A percentile compares a stretch with the other conserved stretches of the same genome.
Evolutionary conservation across 352 stramenopile genomes (phyloP).

Genomic region (Blastocystis sp.): DNA sequence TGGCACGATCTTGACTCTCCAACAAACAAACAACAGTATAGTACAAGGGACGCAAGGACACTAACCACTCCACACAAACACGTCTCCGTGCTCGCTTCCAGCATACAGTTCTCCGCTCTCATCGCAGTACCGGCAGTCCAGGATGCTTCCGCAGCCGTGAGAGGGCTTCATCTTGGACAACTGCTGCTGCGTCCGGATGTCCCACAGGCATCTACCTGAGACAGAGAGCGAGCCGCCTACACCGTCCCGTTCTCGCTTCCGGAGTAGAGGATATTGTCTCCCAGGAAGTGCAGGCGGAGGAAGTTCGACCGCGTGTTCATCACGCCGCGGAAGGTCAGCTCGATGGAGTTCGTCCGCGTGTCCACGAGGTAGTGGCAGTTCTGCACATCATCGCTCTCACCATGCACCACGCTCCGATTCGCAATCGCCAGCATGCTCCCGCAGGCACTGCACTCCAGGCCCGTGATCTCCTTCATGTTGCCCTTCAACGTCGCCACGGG

Average conservation of each 20-base stretch:
- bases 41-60: not conserved
- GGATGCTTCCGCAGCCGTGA: conserved; percentile 21
- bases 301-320: conserved; percentile 63
- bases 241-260: conserved; percentile 42
- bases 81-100: not conserved
- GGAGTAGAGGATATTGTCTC: conserved; percentile 42
- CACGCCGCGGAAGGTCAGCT: conserved; percentile 42
- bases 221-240: not conserved
- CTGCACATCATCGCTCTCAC: not conserved
- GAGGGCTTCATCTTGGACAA: conserved; percentile 27
- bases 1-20: not conserved
- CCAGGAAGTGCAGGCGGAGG: conserved; percentile 39
- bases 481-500: not conserved
- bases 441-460: conserved; percentile 24
- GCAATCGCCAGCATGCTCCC: conserved; percentile 49
- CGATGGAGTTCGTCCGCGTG: conserved; percentile 14
- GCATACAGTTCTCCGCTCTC: conserved; percentile 40
- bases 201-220: conserved; percentile 39
- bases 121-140: conserved; percentile 26
- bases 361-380: conserved; percentile 57
- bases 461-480: conserved; percentile 24
- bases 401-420: conserved; percentile 22
- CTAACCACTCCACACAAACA: conserved; percentile 23
- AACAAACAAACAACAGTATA: conserved; percentile 41
- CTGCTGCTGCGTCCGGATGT: conserved; percentile 42